Conservation (phyloP, 352 stramenopile genomes). For the Globisporangium abappressorium region DNA sequence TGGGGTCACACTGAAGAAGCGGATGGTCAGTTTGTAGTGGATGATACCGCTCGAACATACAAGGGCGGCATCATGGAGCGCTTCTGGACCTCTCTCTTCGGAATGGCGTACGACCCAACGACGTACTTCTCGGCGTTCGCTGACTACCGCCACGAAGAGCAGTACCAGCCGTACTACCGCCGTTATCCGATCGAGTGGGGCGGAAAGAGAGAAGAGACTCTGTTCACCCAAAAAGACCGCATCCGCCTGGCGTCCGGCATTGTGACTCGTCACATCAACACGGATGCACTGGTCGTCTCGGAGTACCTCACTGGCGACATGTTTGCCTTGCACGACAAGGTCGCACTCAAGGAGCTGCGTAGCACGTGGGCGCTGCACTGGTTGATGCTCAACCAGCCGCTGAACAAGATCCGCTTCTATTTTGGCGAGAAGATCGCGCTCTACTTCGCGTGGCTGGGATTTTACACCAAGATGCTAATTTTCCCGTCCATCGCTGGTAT, state of each 20-base stretch:
- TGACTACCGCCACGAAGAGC: slow-evolving; percentile 68
- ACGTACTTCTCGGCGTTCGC: slow-evolving; percentile 83
- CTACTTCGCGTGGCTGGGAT: slow-evolving; percentile 92
- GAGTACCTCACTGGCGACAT: slow-evolving; percentile 62
- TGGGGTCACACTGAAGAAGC: slow-evolving; percentile 80
- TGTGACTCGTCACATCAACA: slow-evolving; percentile 75
- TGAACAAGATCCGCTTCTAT: slow-evolving; percentile 88
- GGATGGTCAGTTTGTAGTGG: slow-evolving; percentile 56
- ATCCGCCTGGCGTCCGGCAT: slow-evolving; percentile 71
- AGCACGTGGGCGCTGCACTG: slow-evolving; percentile 72
- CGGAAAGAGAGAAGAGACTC: slow-evolving; percentile 61
- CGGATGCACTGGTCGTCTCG: slow-evolving; percentile 54
- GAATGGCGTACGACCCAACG: slow-evolving; percentile 64
- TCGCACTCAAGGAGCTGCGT: slow-evolving; percentile 68
- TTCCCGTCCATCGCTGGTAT: slow-evolving; percentile 76
- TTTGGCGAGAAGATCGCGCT: slow-evolving; percentile 90
- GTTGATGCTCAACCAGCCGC: slow-evolving; percentile 74
- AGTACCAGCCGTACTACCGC: slow-evolving; percentile 79
- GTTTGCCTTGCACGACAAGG: slow-evolving; percentile 86
- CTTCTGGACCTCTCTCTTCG: slow-evolving; percentile 61
- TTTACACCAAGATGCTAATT: slow-evolving; percentile 92
- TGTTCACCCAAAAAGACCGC: slow-evolving; percentile 81
- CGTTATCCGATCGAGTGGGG: slow-evolving; percentile 78
- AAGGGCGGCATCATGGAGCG: slow-evolving; percentile 23
- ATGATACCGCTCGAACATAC: slow-evolving; percentile 35